Conservation (phyloP, 2,329 filamentous ascomycete species). For the Venturia carpophila region DNA sequence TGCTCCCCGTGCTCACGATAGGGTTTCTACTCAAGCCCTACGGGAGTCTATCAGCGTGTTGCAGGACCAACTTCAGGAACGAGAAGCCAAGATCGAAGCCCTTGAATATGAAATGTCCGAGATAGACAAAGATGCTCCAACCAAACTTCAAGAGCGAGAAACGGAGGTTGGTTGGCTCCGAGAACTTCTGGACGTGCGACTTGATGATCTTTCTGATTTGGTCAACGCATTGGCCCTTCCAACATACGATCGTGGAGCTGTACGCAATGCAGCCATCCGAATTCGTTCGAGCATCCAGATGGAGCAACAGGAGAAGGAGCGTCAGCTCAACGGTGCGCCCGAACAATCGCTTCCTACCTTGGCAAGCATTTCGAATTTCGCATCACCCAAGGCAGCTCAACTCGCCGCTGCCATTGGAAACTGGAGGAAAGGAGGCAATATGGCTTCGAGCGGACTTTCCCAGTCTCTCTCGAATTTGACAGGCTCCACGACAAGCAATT, state of each 20-base stretch:
- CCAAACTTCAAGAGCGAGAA: slow-evolving; percentile 82
- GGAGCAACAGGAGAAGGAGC: slow-evolving; percentile 92
- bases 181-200: slow-evolving; percentile 81
- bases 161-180: slow-evolving; percentile 93
- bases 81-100: slow-evolving; percentile 81
- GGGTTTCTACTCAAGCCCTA: slow-evolving; percentile 87
- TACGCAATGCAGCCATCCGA: slow-evolving; percentile 86
- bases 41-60: slow-evolving; percentile 93
- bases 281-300: slow-evolving; percentile 93
- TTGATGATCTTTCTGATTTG: slow-evolving; percentile 88
- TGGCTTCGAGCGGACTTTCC: slow-evolving; percentile 40
- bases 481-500: not conserved
- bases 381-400: slow-evolving; percentile 76
- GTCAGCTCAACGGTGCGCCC: slow-evolving; percentile 57
- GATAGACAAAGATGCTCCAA: slow-evolving; percentile 67
- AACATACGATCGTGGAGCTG: slow-evolving; percentile 65
- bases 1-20: slow-evolving; percentile 57
- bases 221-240: slow-evolving; percentile 70
- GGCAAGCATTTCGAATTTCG: slow-evolving; percentile 66
- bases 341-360: slow-evolving; percentile 63
- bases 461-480: slow-evolving; percentile 24
- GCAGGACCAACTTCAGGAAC: slow-evolving; percentile 92
- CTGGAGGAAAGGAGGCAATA: slow-evolving; percentile 63
- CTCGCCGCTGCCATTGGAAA: slow-evolving; percentile 97
- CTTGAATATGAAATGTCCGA: slow-evolving; percentile 65